Conservation (phyloP, 345 rosid species). For the Adansonia digitata region DNA sequence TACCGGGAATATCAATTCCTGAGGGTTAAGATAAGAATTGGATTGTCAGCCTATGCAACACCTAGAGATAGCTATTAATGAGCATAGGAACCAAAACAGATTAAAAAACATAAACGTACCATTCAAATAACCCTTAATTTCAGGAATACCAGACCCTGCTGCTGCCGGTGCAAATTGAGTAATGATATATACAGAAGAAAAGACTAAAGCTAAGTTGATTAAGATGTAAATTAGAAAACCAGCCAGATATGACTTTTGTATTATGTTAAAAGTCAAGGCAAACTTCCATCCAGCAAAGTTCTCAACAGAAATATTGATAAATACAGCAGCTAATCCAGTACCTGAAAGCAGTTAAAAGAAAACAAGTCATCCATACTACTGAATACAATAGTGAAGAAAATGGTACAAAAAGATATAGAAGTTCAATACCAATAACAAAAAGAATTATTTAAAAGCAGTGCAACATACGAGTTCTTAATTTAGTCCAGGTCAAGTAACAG, state of each 20-base stretch:
- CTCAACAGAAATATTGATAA: conserved; percentile 88
- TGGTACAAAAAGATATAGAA: background rate
- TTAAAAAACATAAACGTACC: conserved; percentile 38
- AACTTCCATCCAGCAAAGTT: conserved; percentile 98
- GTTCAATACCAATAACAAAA: background rate
- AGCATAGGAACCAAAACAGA: background rate
- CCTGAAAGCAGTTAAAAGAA: conserved; percentile 40
- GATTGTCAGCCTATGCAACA: conserved; percentile 4
- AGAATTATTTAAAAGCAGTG: background rate
- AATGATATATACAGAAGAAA: conserved; percentile 83
- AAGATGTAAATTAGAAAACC: conserved; percentile 73
- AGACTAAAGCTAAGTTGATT: conserved; percentile 76
- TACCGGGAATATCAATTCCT: conserved; percentile 89
- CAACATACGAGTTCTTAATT: background rate
- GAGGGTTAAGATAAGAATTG: conserved; percentile 17
- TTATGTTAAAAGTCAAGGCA: conserved; percentile 63
- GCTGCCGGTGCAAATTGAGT: conserved; percentile 97
- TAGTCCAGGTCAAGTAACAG: background rate
- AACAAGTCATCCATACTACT: background rate
- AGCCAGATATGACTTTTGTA: conserved; percentile 80
- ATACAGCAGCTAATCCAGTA: conserved; percentile 90
- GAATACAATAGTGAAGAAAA: background rate
- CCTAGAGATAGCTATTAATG: background rate
- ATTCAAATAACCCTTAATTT: conserved; percentile 94
- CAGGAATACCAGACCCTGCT: conserved; percentile 98